Conservation (phyloP, 2,329 filamentous ascomycete genomes). For the Neocatenulostroma microsporum region DNA sequence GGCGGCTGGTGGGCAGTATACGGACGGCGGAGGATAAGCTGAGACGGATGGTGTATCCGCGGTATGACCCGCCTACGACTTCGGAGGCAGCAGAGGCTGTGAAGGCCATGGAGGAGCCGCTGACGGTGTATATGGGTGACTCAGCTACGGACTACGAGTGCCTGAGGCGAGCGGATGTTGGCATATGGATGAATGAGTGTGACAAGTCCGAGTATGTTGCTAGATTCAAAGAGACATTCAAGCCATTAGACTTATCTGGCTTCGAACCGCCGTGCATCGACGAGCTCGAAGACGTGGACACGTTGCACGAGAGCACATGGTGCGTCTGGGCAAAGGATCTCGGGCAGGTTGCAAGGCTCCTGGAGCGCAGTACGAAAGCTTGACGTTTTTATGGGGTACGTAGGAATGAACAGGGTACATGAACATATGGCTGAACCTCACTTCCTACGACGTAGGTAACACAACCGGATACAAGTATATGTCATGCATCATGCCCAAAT, state of each 20-base stretch:
- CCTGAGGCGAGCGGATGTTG: slow-evolving; percentile 38
- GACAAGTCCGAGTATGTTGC: slow-evolving; percentile 8
- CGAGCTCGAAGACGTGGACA: background rate
- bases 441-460: too few relatives aligned
- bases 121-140: slow-evolving; percentile 41
- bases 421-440: too few relatives aligned
- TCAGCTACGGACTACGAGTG: slow-evolving; percentile 42
- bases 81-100: too few relatives aligned
- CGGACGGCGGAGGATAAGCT: slow-evolving; percentile 38
- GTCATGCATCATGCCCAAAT: too few relatives aligned
- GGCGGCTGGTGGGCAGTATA: slow-evolving; percentile 24
- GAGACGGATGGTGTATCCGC: background rate
- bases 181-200: slow-evolving; percentile 32
- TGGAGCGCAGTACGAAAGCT: too few relatives aligned
- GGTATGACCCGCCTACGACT: too few relatives aligned
- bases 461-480: too few relatives aligned
- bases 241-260: slow-evolving; percentile 12
- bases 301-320: background rate
- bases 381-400: too few relatives aligned
- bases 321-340: slow-evolving; percentile 4
- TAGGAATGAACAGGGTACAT: too few relatives aligned
- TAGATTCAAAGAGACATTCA: slow-evolving; percentile 15
- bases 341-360: background rate
- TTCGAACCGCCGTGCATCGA: background rate
- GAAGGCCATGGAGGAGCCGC: too few relatives aligned